Evolutionary conservation across 2,329 filamentous ascomycete genomes (phyloP), one percentile per base, ranked within the genome.

Genomic region (Microdochium trichocladiopsis): DNA sequence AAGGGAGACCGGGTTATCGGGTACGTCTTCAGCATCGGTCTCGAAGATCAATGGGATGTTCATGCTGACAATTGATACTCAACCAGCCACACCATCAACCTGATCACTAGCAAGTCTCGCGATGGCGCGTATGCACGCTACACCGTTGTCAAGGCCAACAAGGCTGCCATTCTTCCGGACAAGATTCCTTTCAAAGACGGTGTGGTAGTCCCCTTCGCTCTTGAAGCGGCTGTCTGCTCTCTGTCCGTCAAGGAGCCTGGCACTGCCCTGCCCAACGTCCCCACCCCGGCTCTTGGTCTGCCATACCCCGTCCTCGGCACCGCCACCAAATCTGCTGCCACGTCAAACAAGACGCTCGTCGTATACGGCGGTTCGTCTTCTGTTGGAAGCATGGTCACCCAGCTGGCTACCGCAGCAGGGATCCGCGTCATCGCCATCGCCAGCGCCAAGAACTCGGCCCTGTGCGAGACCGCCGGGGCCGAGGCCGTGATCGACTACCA

Each of bases 41-140:
- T 16, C n/a, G 12, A 8, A 18, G 4, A 48, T 10, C 11, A 12
- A 14, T 21, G n/a, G 11, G 18, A 21, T 10, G 22, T 47, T 51
- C 18, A 49, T n/a, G n/a, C 41, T 50, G 25, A 41, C 33, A 53
- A 24, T n/a, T n/a, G 16, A 22, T 18, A n/a, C 21, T n/a, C n/a
- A n/a, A n/a, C 12, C 36, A 58, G 60, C 3, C 58, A 55, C 48
- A 51, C 57, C 28, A 60, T 61, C 36, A 63, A 60, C 48, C 53
- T 65, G 4, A 58, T 62, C 25, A 62, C 51, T 25, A 60, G 63
- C 28, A 56, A 56, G 25, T 58, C 61, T 47, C 53, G 56, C 18
- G 63, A 66, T 51, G 63, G 55, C 23, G 62, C 60, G 16, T 65
- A 59, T 52, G 62, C 61, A 25, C 51, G 57, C 16, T 59, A 61